Evolutionary conservation across 192 early-diverging fungal genomes (phyloP).

Genomic region (Spinellus fusiger): DNA sequence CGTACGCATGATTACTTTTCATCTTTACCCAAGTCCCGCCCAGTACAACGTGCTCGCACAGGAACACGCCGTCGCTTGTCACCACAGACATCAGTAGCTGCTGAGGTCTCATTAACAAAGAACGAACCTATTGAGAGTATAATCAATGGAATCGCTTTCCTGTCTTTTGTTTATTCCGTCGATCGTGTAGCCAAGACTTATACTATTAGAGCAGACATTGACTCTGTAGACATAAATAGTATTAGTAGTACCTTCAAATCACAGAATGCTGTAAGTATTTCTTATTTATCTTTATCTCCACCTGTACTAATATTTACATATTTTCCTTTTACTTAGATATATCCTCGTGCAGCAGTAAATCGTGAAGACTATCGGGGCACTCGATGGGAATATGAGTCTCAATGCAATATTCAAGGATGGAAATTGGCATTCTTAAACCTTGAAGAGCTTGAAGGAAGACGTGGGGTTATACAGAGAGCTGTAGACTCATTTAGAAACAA

Average conservation of each 20-base stretch:
- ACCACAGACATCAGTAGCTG: slow-evolving; percentile 19
- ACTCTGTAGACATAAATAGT: slow-evolving; percentile 12
- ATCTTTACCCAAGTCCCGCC: not conserved
- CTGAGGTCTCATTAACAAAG: slow-evolving; percentile 22
- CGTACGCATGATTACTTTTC: no score
- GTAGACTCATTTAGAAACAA: slow-evolving; percentile 67
- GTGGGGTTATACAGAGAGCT: slow-evolving; percentile 71
- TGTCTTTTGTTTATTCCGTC: slow-evolving; percentile 30
- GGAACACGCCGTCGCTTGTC: slow-evolving; percentile 7
- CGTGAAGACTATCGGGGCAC: slow-evolving; percentile 54
- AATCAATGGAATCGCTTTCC: slow-evolving; percentile 20
- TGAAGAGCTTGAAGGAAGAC: slow-evolving; percentile 48
- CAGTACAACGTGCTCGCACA: not conserved
- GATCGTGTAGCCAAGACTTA: slow-evolving; percentile 26
- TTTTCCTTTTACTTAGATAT: slow-evolving; percentile 58
- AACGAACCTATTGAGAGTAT: slow-evolving; percentile 23
- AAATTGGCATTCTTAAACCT: slow-evolving; percentile 62
- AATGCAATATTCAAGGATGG: slow-evolving; percentile 71
- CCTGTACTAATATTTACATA: no score
- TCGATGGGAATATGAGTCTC: slow-evolving; percentile 73
- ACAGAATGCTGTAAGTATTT: slow-evolving; percentile 27
- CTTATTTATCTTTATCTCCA: no score
- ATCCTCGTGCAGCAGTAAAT: slow-evolving; percentile 58
- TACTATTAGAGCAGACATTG: slow-evolving; percentile 25
- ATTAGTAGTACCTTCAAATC: slow-evolving; percentile 12